These are phyloP conservation scores for Scheffersomyces segobiensis DNA, from an alignment of 1,139 yeast species.

Conservation along the genomic window DNA sequence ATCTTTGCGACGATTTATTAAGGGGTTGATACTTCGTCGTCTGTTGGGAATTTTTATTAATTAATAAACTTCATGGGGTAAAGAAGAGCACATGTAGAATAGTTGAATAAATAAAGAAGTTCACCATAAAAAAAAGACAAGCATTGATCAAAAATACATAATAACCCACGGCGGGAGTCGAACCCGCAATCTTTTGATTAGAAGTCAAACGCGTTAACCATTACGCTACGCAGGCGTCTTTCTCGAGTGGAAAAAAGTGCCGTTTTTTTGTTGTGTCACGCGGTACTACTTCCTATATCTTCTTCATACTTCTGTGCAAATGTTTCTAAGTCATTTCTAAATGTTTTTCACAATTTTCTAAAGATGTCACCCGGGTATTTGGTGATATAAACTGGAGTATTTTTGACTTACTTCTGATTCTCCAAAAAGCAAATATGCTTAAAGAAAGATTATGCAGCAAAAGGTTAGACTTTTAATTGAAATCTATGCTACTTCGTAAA, in stretches of 20 bases:
- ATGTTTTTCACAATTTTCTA: too few relatives aligned
- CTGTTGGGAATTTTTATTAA: neutral
- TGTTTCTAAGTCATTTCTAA: too few relatives aligned
- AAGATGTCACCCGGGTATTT: too few relatives aligned
- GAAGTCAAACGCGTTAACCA: conserved; percentile 50
- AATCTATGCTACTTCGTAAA: neutral
- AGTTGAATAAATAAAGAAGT: neutral
- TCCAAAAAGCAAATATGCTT: too few relatives aligned
- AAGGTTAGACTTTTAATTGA: neutral
- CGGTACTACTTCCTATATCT: neutral
- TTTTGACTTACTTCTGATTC: too few relatives aligned
- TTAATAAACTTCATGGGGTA: neutral
- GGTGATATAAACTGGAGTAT: too few relatives aligned
- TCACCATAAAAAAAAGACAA: neutral
- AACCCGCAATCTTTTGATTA: conserved; percentile 49
- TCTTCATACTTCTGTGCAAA: too few relatives aligned
- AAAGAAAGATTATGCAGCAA: too few relatives aligned
- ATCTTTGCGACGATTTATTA: neutral
- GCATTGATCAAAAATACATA: conserved; percentile 42
- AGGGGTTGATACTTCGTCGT: neutral
- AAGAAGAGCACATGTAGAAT: neutral
- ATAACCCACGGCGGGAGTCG: conserved; percentile 50
- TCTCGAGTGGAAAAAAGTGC: neutral
- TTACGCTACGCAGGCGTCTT: conserved; percentile 31
- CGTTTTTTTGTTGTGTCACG: neutral